Evolutionary conservation across 768 basidiomycete species (phyloP).

Genomic region (Pilatotrama ljubarskyi): DNA sequence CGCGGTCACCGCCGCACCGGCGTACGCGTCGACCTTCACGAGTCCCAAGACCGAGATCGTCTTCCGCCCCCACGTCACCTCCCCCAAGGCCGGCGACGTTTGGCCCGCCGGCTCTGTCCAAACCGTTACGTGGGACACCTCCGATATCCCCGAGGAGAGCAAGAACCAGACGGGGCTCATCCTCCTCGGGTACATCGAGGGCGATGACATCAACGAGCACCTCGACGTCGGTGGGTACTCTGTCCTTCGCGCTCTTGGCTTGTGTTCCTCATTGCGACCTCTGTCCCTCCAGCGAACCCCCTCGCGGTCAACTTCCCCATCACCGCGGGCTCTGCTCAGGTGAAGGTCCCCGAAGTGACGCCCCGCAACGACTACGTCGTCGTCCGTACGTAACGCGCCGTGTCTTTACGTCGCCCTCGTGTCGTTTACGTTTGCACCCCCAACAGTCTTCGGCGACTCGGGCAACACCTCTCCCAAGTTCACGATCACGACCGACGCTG

Average conservation of each 20-base stretch:
- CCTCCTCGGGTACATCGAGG: slow-evolving; percentile 44
- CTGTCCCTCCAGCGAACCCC: slow-evolving; percentile 40
- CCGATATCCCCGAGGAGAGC: slow-evolving; percentile 39
- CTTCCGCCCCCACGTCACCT: slow-evolving; percentile 42
- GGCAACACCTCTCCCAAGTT: slow-evolving; percentile 35
- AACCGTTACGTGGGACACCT: slow-evolving; percentile 46
- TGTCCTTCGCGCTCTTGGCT: neutral
- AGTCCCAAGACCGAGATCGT: slow-evolving; percentile 6
- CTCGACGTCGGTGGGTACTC: slow-evolving; percentile 46
- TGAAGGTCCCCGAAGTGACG: slow-evolving; percentile 36
- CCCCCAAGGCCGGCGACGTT: slow-evolving; percentile 32
- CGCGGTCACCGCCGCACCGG: slow-evolving; percentile 8
- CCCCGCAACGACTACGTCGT: slow-evolving; percentile 44
- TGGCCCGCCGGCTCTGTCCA: slow-evolving; percentile 42
- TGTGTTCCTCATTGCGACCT: too few relatives aligned
- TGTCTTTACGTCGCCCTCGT: neutral
- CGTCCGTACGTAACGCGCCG: slow-evolving; percentile 37
- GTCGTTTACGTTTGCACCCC: neutral
- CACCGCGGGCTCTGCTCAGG: too few relatives aligned
- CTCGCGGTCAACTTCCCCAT: slow-evolving; percentile 39
- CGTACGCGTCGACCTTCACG: too few relatives aligned
- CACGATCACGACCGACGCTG: slow-evolving; percentile 25
- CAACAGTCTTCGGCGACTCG: slow-evolving; percentile 47
- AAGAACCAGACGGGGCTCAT: slow-evolving; percentile 40
- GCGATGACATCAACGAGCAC: slow-evolving; percentile 33